Evolutionary conservation across 176 grass and related monocot species (phyloP).

Genomic region (Olyra latifolia): DNA sequence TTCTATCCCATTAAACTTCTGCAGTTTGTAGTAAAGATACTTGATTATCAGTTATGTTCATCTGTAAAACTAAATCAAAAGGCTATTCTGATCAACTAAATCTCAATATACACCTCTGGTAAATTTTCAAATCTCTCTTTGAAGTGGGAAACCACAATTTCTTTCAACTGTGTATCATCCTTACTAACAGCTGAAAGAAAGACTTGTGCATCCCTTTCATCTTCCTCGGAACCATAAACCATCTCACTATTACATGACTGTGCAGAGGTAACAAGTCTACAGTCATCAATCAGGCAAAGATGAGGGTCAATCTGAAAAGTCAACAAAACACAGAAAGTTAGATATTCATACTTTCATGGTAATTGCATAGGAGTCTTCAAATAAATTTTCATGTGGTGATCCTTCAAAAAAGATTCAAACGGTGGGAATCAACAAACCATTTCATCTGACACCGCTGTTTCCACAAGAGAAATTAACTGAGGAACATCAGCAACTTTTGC

Average conservation of each 20-base stretch:
- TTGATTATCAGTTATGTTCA: slow-evolving; percentile 9
- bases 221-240: slow-evolving; percentile 81
- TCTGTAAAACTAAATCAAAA: slow-evolving; percentile 23
- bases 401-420: not conserved
- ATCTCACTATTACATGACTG: slow-evolving; percentile 39
- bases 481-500: slow-evolving; percentile 60
- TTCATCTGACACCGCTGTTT: slow-evolving; percentile 45
- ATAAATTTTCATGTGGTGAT: slow-evolving; percentile 1
- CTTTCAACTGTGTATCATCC: slow-evolving; percentile 69
- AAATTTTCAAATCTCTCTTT: slow-evolving; percentile 65
- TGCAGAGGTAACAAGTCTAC: slow-evolving; percentile 44
- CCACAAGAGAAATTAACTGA: slow-evolving; percentile 54
- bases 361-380: slow-evolving; percentile 13
- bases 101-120: slow-evolving; percentile 59
- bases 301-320: slow-evolving; percentile 79
- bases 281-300: slow-evolving; percentile 69
- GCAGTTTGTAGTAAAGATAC: slow-evolving; percentile 32
- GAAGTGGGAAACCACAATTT: slow-evolving; percentile 60
- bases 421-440: slow-evolving; percentile 59
- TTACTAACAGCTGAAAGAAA: slow-evolving; percentile 73
- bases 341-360: not conserved
- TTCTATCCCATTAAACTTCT: slow-evolving; percentile 67
- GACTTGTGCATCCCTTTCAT: slow-evolving; percentile 63
- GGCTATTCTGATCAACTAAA: not conserved
- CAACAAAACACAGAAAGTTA: not conserved